Base-by-base conservation (phyloP, 2,329 filamentous ascomycete genomes). In the Colletotrichum musae region DNA sequence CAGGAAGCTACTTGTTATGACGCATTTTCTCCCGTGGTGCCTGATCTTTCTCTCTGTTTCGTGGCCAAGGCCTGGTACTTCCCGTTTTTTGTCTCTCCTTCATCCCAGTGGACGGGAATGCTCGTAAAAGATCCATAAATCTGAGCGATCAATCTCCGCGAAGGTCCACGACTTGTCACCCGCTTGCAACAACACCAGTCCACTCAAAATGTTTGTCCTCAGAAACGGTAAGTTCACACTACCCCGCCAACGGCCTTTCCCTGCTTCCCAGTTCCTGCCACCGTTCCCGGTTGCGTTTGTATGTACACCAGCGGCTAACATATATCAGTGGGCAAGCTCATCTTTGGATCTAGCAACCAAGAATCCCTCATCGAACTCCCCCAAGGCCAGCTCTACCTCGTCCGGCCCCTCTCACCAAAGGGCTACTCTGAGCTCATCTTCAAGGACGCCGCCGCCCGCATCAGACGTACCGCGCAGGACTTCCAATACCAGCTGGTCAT, bases 361-460 rank as follows among this genome's bases (percentile, higher is more conserved):
- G 95, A 98, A 84, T 93, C 94, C 56, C 90, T 99, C 78, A 94
- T 97, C 82, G 95, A 98, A 79, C 91, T 99, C 51, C 91, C 95
- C 16, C 94, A 98, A 81, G 96, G 96, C 78, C 95, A 98, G 81
- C 93, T 99, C 52, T 99, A 98, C 81, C 92, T 99, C 74, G 96
- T 99, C 75, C 93, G 96, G 75, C 96, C 96, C 12, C 89, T 94
- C 58, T 98, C 95, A 7, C 94, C 95, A 66, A 99, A 99, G 81
- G 96, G 96, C 73, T 98, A 98, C 80, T 98, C 95, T 1, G 96
- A 99, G 82, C 94, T 98, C 78, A 97, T 99, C 82, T 99, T 98
- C 87, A 97, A 96, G 81, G 96, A 99, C 90, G 93, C 94, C 47
- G 93, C 94, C 54, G 94, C 95, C 61, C 94, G 92, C 72, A 97